These are phyloP conservation scores for Gossypium anomalum DNA, from an alignment of 345 rosid species.

Conservation along the genomic window DNA sequence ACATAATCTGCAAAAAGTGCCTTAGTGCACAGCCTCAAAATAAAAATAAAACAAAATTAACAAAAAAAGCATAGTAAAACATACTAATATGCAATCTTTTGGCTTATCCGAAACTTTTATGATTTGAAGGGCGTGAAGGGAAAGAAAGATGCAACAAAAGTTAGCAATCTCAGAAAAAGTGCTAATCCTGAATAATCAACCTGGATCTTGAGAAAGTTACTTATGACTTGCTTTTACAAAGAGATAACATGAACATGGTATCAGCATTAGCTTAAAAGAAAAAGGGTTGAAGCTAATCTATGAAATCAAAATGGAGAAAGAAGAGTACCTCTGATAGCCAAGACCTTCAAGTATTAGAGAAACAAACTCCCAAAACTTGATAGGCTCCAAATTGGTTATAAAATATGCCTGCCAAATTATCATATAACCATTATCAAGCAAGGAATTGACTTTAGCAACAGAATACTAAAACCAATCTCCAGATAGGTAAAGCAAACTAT, in stretches of 20 bases:
- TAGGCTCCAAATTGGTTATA: constrained; percentile 85
- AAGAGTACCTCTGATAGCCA: constrained; percentile 76
- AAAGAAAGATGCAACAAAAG: neutral
- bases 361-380: constrained; percentile 89
- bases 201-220: neutral
- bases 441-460: constrained; percentile 8
- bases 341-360: constrained; percentile 73
- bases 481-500: neutral
- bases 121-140: neutral
- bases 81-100: neutral
- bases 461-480: constrained; percentile 14
- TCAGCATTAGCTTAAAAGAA: neutral
- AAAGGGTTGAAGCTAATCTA: neutral
- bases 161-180: neutral
- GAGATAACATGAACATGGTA: neutral
- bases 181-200: neutral
- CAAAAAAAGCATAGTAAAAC: neutral
- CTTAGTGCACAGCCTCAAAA: neutral
- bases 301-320: neutral
- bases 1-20: neutral
- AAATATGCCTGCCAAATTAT: constrained; percentile 72
- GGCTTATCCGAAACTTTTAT: neutral
- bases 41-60: neutral
- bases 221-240: neutral
- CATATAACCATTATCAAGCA: neutral